Percentiles rank a stretch among this genome's conserved stretches.
These are phyloP conservation scores for Aspergillus indologenus DNA, from an alignment of 495 filamentous ascomycete genomes.

Conservation along the genomic window DNA sequence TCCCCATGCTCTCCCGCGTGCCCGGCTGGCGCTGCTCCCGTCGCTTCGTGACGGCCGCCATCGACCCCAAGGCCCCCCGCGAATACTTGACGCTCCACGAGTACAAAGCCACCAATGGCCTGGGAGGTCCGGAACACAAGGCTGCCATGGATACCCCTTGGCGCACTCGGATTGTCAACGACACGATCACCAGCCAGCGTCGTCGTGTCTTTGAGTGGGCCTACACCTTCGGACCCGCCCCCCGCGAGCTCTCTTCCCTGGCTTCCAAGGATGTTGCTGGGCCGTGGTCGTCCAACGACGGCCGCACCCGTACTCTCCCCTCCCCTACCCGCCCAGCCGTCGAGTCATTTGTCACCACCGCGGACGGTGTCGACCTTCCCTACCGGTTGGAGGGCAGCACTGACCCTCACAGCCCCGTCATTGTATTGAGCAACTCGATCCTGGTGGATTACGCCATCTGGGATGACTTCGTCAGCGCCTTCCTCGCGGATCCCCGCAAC, in stretches of 20 bases:
- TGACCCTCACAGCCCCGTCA: constrained; percentile 60
- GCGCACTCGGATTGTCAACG: constrained; percentile 50
- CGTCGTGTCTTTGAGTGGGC: constrained; percentile 65
- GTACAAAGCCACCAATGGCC: constrained; percentile 60
- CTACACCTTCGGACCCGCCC: constrained; percentile 73
- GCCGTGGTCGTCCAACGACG: constrained; percentile 53
- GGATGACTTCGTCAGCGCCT: constrained; percentile 62
- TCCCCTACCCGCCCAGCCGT: constrained; percentile 53
- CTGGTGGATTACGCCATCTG: constrained; percentile 72
- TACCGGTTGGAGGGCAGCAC: constrained; percentile 73
- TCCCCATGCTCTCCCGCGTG: constrained; percentile 65
- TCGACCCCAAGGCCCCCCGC: constrained; percentile 46
- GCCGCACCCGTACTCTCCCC: constrained; percentile 48
- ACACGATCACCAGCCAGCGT: constrained; percentile 53
- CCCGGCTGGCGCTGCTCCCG: constrained; percentile 74
- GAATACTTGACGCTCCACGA: constrained; percentile 69
- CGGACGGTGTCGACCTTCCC: constrained; percentile 63
- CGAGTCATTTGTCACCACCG: constrained; percentile 61
- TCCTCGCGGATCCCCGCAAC: constrained; percentile 56
- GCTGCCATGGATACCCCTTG: constrained; percentile 58
- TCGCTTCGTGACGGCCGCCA: constrained; percentile 56
- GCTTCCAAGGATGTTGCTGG: constrained; percentile 31
- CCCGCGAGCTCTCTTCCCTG: constrained; percentile 58
- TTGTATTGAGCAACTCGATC: constrained; percentile 74
- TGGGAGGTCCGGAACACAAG: constrained; percentile 60